Conservation (phyloP, 2,329 filamentous ascomycete genomes). For the Rhinocladiella similis region DNA sequence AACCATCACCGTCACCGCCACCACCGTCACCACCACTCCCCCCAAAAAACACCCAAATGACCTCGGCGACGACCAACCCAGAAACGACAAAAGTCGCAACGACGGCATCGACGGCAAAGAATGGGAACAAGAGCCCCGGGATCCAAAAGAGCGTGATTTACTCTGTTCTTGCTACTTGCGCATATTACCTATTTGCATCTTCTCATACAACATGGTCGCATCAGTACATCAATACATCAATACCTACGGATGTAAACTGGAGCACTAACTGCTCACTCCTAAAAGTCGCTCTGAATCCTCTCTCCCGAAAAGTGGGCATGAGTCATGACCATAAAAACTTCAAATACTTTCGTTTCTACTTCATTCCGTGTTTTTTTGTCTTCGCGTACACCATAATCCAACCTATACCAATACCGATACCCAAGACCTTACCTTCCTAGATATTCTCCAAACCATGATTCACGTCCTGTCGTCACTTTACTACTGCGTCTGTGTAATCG, state of each 20-base stretch:
- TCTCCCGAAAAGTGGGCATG: too few species aligned
- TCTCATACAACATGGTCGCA: too few species aligned
- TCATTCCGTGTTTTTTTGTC: neutral
- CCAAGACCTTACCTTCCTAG: neutral
- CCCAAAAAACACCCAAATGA: neutral
- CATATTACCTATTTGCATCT: too few species aligned
- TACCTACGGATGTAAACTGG: too few species aligned
- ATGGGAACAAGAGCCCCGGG: too few species aligned
- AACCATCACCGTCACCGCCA: neutral
- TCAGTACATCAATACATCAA: too few species aligned
- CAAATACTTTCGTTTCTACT: neutral
- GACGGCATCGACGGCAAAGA: neutral
- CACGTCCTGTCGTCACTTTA: neutral
- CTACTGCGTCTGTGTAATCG: slow-evolving; percentile 16
- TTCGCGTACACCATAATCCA: neutral
- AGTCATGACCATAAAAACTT: too few species aligned
- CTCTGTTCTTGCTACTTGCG: too few species aligned
- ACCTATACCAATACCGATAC: neutral
- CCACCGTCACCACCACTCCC: neutral
- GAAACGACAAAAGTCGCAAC: neutral
- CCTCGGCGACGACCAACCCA: neutral
- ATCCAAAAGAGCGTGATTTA: too few species aligned
- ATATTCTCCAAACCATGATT: too few species aligned
- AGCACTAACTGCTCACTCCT: too few species aligned
- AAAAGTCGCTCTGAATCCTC: too few species aligned